A percentile compares a stretch with the other conserved stretches of the same genome.
Evolutionary conservation across 139 green algal genomes (phyloP).

Genomic region (Ettlia oleoabundans): DNA sequence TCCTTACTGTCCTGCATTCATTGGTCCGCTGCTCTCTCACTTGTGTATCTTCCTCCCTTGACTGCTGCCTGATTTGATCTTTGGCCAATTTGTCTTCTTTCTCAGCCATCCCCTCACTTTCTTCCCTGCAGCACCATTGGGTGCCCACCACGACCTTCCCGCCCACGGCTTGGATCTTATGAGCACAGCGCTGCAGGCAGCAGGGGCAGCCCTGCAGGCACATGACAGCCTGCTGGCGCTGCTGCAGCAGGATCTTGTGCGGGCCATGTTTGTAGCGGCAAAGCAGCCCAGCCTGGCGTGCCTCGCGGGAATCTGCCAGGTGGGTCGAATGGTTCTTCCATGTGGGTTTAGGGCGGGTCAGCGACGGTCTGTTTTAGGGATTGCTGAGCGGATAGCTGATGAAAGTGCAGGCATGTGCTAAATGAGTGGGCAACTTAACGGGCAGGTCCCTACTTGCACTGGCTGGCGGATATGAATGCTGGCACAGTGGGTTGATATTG

Average conservation of each 20-base stretch:
- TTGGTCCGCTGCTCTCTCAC: too few relatives aligned
- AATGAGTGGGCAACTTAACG: too few relatives aligned
- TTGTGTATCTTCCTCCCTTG: too few relatives aligned
- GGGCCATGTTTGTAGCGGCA: conserved; percentile 60
- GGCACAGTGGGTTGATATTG: too few relatives aligned
- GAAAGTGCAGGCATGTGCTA: too few relatives aligned
- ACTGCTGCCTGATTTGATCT: neutral
- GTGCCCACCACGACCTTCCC: conserved; percentile 50
- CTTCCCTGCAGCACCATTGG: neutral
- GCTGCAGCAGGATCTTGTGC: conserved; percentile 73
- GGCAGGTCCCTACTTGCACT: too few relatives aligned
- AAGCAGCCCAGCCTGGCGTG: conserved; percentile 45
- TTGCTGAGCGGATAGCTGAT: too few relatives aligned
- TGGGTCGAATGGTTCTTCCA: too few relatives aligned
- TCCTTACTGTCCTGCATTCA: too few relatives aligned
- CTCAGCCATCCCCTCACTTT: neutral
- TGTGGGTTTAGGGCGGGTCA: too few relatives aligned
- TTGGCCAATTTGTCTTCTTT: neutral
- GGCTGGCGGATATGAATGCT: too few relatives aligned
- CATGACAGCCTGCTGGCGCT: conserved; percentile 71
- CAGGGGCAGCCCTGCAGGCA: conserved; percentile 30
- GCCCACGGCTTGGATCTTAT: conserved; percentile 86
- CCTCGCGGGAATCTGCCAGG: conserved; percentile 64
- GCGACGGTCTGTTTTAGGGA: too few relatives aligned
- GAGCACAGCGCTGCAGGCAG: conserved; percentile 60